Percentiles rank a stretch among this genome's conserved stretches.
Conservation (phyloP, 2,329 filamentous ascomycete species). For the Huntiella omanensis region DNA sequence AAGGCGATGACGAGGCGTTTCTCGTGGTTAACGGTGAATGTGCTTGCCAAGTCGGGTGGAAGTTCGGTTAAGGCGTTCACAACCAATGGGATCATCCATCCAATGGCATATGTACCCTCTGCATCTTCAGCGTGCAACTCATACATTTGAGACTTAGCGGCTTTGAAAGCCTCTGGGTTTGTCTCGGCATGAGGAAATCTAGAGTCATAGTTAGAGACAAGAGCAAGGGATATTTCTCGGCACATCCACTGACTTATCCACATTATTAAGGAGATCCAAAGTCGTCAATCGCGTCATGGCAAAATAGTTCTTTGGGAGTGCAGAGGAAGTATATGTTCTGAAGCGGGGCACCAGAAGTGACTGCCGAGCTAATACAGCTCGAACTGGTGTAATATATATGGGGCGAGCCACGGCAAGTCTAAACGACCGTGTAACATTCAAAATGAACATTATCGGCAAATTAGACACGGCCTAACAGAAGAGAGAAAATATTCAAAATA, state of each 20-base stretch:
- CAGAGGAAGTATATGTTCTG: too few species aligned
- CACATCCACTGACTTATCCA: slow-evolving; percentile 26
- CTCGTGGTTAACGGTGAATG: slow-evolving; percentile 40
- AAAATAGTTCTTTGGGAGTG: not conserved
- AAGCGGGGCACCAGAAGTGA: too few species aligned
- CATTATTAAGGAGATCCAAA: slow-evolving; percentile 33
- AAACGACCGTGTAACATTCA: too few species aligned
- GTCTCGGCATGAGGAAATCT: slow-evolving; percentile 65
- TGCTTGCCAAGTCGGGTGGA: slow-evolving; percentile 31
- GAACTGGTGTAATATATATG: too few species aligned
- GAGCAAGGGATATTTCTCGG: not conserved
- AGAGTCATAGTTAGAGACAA: not conserved
- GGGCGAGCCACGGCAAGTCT: too few species aligned
- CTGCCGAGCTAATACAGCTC: too few species aligned
- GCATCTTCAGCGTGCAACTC: slow-evolving; percentile 44
- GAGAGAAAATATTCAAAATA: too few species aligned
- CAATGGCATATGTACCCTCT: slow-evolving; percentile 44
- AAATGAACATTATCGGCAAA: too few species aligned
- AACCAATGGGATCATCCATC: slow-evolving; percentile 36
- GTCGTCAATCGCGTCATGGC: slow-evolving; percentile 15
- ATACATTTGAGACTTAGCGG: slow-evolving; percentile 42
- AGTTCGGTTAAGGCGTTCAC: slow-evolving; percentile 28
- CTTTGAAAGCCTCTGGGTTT: slow-evolving; percentile 35
- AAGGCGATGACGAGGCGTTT: slow-evolving; percentile 46
- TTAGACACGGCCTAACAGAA: too few species aligned